A percentile compares a stretch with the other conserved stretches of the same genome.
These are phyloP conservation scores for Ulmus americana DNA, from an alignment of 331 rosid genomes.

Conservation along the genomic window DNA sequence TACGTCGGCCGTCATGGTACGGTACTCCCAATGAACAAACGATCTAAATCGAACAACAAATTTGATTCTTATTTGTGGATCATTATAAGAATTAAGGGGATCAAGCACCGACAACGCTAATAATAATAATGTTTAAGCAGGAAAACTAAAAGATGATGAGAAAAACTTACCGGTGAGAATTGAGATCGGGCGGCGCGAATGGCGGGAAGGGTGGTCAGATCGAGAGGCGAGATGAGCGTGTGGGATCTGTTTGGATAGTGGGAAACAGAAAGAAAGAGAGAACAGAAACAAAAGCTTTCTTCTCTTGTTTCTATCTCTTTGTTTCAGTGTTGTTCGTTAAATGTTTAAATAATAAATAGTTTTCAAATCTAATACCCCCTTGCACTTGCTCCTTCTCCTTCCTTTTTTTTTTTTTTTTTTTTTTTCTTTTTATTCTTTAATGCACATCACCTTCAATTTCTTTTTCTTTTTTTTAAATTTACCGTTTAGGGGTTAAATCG, in stretches of 20 bases:
- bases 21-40: neutral
- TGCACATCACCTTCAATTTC: too few relatives aligned
- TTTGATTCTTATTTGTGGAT: neutral
- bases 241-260: neutral
- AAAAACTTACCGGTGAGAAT: neutral
- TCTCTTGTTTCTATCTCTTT: neutral
- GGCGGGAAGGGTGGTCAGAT: neutral
- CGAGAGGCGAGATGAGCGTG: slow-evolving; percentile 14
- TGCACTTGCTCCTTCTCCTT: too few relatives aligned
- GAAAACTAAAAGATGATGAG: neutral
- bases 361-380: too few relatives aligned
- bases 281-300: neutral
- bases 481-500: too few relatives aligned
- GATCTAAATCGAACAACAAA: neutral
- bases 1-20: neutral
- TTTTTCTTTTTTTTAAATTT: too few relatives aligned
- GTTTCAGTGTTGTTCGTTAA: neutral
- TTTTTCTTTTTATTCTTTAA: too few relatives aligned
- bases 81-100: neutral
- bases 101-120: neutral
- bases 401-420: too few relatives aligned
- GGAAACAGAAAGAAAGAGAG: neutral
- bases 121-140: neutral
- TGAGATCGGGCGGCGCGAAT: neutral
- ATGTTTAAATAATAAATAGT: too few relatives aligned